Evolutionary conservation across 345 rosid species (phyloP).

Genomic region (Citrus sp.): DNA sequence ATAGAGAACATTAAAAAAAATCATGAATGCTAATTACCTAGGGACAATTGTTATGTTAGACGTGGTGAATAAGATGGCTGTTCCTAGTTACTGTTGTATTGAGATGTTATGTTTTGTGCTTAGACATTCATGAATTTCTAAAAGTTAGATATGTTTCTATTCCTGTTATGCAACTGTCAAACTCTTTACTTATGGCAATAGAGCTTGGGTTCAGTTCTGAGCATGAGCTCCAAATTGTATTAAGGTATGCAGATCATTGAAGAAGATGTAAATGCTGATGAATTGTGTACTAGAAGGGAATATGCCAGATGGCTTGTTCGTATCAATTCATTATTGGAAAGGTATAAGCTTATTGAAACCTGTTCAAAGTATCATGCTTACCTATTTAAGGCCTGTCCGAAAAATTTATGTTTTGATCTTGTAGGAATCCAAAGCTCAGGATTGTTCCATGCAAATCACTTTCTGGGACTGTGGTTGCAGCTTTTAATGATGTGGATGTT

Average conservation of each 20-base stretch:
- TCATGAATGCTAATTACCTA: background rate
- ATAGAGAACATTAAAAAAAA: background rate
- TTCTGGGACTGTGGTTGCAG: constrained; percentile 54
- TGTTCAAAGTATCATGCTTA: background rate
- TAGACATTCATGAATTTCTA: constrained; percentile 1
- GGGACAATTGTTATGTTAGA: background rate
- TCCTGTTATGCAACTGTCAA: background rate
- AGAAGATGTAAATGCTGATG: constrained; percentile 52
- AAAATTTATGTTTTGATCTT: constrained; percentile 8
- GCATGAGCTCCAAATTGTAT: constrained; percentile 36
- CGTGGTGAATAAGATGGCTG: background rate
- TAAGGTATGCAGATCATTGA: constrained; percentile 70
- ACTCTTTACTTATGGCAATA: background rate
- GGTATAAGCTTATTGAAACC: constrained; percentile 36
- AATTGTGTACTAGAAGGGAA: constrained; percentile 81
- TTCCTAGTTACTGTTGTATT: background rate
- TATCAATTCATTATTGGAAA: constrained; percentile 59
- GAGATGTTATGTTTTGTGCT: constrained; percentile 5
- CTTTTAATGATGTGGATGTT: constrained; percentile 66
- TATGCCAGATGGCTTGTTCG: constrained; percentile 83
- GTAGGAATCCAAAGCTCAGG: constrained; percentile 68
- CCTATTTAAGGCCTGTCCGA: constrained; percentile 19
- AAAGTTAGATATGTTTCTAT: background rate
- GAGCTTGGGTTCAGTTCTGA: constrained; percentile 39
- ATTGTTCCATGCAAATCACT: constrained; percentile 58